Evolutionary conservation across 2,329 filamentous ascomycete genomes (phyloP), one percentile per base, ranked within the genome.

Genomic region (Mycosphaerella sp.): DNA sequence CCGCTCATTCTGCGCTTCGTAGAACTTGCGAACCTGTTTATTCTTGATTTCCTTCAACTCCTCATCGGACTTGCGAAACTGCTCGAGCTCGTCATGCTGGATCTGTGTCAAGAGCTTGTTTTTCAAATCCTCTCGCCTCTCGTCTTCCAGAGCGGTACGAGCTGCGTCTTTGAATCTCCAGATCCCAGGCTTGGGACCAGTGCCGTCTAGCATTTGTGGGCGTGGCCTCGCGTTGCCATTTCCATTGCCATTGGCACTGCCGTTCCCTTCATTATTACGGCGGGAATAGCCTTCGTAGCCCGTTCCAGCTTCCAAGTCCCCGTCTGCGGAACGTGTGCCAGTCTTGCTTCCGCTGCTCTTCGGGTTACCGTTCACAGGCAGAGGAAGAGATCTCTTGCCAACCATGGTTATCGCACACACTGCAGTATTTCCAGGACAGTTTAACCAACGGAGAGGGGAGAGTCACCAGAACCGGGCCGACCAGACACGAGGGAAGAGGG

Each of bases 21-120:
- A 82, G 59, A 79, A 82, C 2, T 64, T 57, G 13, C 74, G 69
- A n/a, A 81, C 59, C 40, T 74, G 73, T 62, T 79, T 79, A 50
- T 74, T 72, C 60, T 74, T 71, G 52, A 80, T 76, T 6, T 59
- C 62, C 64, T 79, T 79, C 37, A 81, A 63, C 66, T 79, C 73
- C n/a, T 76, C 71, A 2, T 77, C 71, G 30, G 67, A 73, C 60
- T 77, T 79, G 16, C 77, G 67, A 58, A 68, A 79, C 30, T 70
- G 66, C 59, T 80, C 76, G 14, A 79, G 65, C 6, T 67, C 66
- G 6, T 74, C 66, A 12, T 70, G 66, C 32, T 78, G 69, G 32
- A 79, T 70, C 25, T 71, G 71, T 1, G 73, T 64, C 21, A 76
- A 66, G 8, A 80, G 64, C 55, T 72, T 68, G 47, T 71, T 68